Evolutionary conservation across 2,329 filamentous ascomycete genomes (phyloP), one percentile per base, ranked within the genome.

Genomic region (Lasiodiplodia theobromae): DNA sequence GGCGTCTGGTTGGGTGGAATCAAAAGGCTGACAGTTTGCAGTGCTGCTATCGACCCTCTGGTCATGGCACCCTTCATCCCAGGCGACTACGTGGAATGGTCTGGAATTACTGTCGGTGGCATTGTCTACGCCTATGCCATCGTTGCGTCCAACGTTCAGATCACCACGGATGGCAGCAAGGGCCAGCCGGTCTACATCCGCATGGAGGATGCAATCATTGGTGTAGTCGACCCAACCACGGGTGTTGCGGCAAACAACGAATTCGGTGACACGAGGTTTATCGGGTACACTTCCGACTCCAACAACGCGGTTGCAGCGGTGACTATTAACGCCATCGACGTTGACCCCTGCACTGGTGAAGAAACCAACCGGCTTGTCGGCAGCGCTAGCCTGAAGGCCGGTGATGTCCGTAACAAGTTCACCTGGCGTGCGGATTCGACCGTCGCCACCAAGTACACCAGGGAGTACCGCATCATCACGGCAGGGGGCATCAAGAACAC

Each of bases 121-220:
- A 77, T 79, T 63, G 78, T 82, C 25, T 73, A 81, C 16, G 79
- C 75, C 28, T 82, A 78, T 40, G 74, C 72, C 10, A 77, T 83
- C 28, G 74, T 77, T 4, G 80, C 77, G 31, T 71, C 74, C 66
- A 83, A 80, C 63, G 78, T 82, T n/a, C 79, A 82, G 66, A 79
- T 83, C 52, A 77, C 75, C 2, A 78, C 76, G 5, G 64, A 74
- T 69, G 65, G 79, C 69, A 62, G 74, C 66, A 23, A 71, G 25
- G 75, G 74, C 4, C 75, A 75, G 1, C 80, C 80, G 4, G 77
- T 79, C 10, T 83, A 80, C 70, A 78, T 83, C 31, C 77, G 80
- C 16, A 75, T 83, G 25, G 82, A 83, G 69, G 81, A 82, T 64
- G 77, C 79, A 7, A 75, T 82, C 38, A 77, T 83, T 53, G 81